Base-by-base conservation (phyloP, 306 rosid genomes). In the Cicer cuneatum region DNA sequence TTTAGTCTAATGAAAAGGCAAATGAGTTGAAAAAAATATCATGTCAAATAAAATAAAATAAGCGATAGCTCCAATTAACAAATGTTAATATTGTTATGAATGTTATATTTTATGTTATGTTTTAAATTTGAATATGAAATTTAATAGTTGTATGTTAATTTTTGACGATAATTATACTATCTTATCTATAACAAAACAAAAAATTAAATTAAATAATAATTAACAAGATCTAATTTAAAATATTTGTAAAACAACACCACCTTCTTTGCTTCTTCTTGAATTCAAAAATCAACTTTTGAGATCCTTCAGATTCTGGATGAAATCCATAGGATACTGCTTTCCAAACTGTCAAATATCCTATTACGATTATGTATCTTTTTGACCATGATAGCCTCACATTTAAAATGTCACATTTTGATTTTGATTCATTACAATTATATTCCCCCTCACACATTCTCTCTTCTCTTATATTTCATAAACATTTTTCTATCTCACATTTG, bases 321-420 rank as follows among this genome's bases (percentile, higher is more conserved):
- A 87, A 93, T 89, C 93, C 83, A 83, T 83, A 72, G 81, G 90
- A 86, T 93, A 86, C 83, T 58, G 9, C 88, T 89, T 93, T 93
- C 90, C 89, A 82, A 87, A 76, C 92, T 83, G 92, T 90, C 95
- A 79, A 71, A 85, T 87, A 86, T 86, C 37, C 59, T 47, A 59
- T 38, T 69, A 72, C 82, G 88, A 85, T 90, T 85, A 60, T 88
- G 66, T 74, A 75, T 75, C 80, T 69, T 74, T 61, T n/a, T 81
- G 82, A 74, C 75, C 74, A 66, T 56, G 66, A 87, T 83, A 78
- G 63, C 29, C 69, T 78, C 75, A 72, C 85, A 66, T 81, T 89
- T 85, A 84, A 88, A 89, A 84, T 80, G 59, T 72, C 88, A 40
- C 74, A 59, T 21, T 52, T 67, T 73, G 67, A 64, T 78, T 80